Evolutionary conservation across 2,329 filamentous ascomycete species (phyloP).

Genomic region (Pseudogymnoascus sp.): DNA sequence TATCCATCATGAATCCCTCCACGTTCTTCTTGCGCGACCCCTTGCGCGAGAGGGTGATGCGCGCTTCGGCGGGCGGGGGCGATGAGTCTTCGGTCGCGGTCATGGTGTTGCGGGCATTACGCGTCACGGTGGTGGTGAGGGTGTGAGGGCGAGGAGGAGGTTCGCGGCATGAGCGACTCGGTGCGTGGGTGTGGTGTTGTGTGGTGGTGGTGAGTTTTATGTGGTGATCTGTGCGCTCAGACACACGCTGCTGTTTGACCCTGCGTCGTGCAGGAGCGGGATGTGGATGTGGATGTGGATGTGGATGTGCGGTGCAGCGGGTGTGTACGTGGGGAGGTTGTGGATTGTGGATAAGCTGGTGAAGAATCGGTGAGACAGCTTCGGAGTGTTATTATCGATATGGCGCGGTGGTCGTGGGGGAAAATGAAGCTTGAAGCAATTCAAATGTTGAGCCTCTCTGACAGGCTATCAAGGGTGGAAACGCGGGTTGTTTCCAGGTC

Average conservation of each 20-base stretch:
- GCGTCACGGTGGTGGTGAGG: neutral
- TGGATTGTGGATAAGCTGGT: neutral
- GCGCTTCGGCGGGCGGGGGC: neutral
- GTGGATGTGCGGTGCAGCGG: neutral
- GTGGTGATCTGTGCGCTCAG: neutral
- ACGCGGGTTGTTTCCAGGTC: neutral
- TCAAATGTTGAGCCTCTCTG: neutral
- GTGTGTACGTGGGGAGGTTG: neutral
- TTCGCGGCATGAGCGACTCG: neutral
- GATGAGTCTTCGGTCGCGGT: constrained; percentile 2
- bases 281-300: neutral
- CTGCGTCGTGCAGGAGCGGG: constrained; percentile 2
- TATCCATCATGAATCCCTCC: neutral
- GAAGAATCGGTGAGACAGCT: neutral
- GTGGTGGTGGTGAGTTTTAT: neutral
- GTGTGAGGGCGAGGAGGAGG: neutral
- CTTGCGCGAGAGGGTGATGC: constrained; percentile 7
- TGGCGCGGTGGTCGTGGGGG: neutral
- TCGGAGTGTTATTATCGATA: neutral
- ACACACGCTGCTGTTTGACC: neutral
- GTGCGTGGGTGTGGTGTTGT: neutral
- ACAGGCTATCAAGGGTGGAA: neutral
- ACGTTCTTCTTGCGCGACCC: neutral
- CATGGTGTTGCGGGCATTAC: neutral
- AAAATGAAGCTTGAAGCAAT: neutral